Conservation (phyloP, 768 basidiomycete genomes). For the Serendipita sp. region DNA sequence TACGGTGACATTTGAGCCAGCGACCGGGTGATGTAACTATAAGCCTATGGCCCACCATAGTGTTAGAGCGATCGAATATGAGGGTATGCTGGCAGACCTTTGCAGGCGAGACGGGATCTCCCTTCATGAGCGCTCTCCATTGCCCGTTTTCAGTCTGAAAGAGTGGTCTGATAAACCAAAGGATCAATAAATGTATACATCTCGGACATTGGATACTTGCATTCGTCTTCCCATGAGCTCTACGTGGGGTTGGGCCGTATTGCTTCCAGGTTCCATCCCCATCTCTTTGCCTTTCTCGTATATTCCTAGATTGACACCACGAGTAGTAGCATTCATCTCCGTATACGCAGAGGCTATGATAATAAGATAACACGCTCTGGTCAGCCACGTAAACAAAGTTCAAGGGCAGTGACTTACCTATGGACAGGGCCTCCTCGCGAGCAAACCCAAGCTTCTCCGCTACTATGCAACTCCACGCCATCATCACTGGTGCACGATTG, state of each 20-base stretch:
- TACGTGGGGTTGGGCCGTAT: constrained; percentile 63
- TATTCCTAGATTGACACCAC: constrained; percentile 71
- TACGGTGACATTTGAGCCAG: constrained; percentile 66
- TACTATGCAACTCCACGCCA: constrained; percentile 79
- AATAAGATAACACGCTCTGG: neutral
- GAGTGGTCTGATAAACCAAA: constrained; percentile 40
- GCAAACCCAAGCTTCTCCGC: constrained; percentile 77
- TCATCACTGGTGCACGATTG: constrained; percentile 91
- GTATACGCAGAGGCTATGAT: constrained; percentile 74
- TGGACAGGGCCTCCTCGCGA: constrained; percentile 77
- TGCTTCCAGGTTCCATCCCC: constrained; percentile 36
- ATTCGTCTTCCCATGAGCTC: constrained; percentile 63
- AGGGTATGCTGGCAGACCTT: constrained; percentile 15
- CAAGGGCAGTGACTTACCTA: constrained; percentile 35
- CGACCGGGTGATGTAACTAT: constrained; percentile 64
- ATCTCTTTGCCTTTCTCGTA: constrained; percentile 39
- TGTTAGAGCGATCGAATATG: neutral
- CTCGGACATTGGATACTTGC: constrained; percentile 19
- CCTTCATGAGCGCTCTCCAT: constrained; percentile 72
- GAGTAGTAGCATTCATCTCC: constrained; percentile 77
- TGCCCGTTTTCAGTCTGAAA: constrained; percentile 50
- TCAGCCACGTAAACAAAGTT: neutral
- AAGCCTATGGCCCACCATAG: constrained; percentile 28
- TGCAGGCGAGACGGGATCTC: constrained; percentile 50
- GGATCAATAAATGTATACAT: neutral